Conservation (phyloP, 768 basidiomycete genomes). For the Stropharia rugosoannulata region DNA sequence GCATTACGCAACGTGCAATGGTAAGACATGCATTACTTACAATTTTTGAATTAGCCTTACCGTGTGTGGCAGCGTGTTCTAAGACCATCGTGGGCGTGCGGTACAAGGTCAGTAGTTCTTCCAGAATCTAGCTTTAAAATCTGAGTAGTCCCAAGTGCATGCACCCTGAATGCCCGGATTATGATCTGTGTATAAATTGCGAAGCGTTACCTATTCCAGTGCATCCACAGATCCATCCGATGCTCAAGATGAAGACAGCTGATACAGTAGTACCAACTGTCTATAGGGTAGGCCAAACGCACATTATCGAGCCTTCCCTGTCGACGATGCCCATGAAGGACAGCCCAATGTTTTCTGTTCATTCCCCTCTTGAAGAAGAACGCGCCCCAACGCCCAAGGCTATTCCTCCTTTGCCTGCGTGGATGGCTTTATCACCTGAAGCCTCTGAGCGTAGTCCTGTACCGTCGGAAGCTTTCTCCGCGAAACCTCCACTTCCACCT, state of each 20-base stretch:
- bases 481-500: constrained; percentile 10
- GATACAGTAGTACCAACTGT: constrained; percentile 42
- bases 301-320: constrained; percentile 13
- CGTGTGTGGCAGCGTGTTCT: constrained; percentile 38
- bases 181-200: constrained; percentile 77
- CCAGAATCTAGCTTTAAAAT: not conserved
- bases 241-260: constrained; percentile 69
- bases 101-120: constrained; percentile 58
- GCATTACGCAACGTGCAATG: constrained; percentile 65
- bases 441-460: not conserved
- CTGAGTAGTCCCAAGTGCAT: constrained; percentile 55
- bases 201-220: constrained; percentile 78
- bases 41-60: not conserved
- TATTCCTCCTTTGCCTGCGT: not conserved
- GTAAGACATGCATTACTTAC: constrained; percentile 20
- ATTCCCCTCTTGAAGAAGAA: constrained; percentile 7
- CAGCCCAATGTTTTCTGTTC: not conserved
- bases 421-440: not conserved
- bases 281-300: constrained; percentile 27
- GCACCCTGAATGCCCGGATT: constrained; percentile 75
- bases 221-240: constrained; percentile 68
- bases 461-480: not conserved
- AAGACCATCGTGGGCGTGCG: constrained; percentile 59
- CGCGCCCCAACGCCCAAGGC: constrained; percentile 12
- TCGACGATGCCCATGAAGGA: not conserved